A percentile compares a stretch with the other conserved stretches of the same genome.
phyloP scores from a whole-genome alignment of 768 basidiomycete species.

The Suillus variegatus region DNA sequence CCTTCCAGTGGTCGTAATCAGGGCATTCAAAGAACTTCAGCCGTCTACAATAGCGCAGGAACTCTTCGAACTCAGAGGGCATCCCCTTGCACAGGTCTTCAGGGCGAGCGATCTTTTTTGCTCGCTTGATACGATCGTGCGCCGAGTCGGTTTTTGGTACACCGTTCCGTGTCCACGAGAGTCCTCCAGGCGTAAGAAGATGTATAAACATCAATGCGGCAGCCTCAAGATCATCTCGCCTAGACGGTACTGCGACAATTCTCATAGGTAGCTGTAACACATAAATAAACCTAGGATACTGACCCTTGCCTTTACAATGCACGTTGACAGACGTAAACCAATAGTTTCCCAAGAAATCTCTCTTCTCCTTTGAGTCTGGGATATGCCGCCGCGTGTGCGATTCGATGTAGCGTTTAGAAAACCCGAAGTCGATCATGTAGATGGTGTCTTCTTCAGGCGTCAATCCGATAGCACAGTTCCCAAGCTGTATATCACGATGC shows the following conservation, averaged over 20 bases:
- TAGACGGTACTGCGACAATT: slow-evolving; percentile 61
- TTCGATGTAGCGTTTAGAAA: slow-evolving; percentile 79
- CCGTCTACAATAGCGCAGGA: slow-evolving; percentile 69
- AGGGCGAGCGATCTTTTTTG: slow-evolving; percentile 59
- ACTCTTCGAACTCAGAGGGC: slow-evolving; percentile 74
- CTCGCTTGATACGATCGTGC: slow-evolving; percentile 63
- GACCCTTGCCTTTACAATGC: slow-evolving; percentile 77
- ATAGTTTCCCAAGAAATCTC: slow-evolving; percentile 83
- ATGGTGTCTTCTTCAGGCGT: slow-evolving; percentile 57
- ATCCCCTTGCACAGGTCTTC: slow-evolving; percentile 70
- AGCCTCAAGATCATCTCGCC: slow-evolving; percentile 80
- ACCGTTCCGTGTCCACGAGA: slow-evolving; percentile 81
- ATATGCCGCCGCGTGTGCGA: slow-evolving; percentile 66
- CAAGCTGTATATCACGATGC: slow-evolving; percentile 79
- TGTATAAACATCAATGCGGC: slow-evolving; percentile 80
- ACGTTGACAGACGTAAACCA: slow-evolving; percentile 82
- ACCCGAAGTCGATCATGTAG: slow-evolving; percentile 88
- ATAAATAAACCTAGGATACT: slow-evolving; percentile 19
- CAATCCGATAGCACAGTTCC: slow-evolving; percentile 70
- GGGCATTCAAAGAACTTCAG: slow-evolving; percentile 69
- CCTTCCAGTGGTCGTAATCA: slow-evolving; percentile 65
- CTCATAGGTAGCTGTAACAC: slow-evolving; percentile 21
- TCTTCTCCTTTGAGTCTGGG: slow-evolving; percentile 62
- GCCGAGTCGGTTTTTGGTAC: slow-evolving; percentile 69
- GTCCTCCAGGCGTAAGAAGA: slow-evolving; percentile 72